Conservation (phyloP, 306 rosid genomes). For the Trichosanthes truncata region DNA sequence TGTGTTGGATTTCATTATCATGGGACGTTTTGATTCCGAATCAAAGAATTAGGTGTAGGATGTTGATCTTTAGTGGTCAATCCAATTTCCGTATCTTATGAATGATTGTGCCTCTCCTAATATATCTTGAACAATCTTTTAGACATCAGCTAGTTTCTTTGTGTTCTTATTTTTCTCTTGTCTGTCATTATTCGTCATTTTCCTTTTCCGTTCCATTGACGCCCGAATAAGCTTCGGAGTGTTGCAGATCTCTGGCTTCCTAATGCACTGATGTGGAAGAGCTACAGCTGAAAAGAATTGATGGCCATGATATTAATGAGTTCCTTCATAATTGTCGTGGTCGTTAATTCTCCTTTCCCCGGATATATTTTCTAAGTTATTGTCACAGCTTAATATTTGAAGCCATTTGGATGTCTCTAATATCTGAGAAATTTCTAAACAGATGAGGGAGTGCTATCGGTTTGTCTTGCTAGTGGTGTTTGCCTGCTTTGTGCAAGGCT, state of each 20-base stretch:
- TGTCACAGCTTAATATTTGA: background rate
- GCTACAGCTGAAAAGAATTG: background rate
- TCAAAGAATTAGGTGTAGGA: background rate
- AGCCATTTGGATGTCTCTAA: background rate
- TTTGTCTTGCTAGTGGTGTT: constrained; percentile 43
- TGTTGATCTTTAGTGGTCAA: background rate
- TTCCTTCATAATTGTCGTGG: background rate
- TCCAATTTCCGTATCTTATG: background rate
- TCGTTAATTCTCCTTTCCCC: background rate
- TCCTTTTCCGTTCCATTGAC: background rate
- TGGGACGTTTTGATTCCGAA: background rate
- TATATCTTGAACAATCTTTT: background rate
- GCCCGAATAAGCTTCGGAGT: background rate
- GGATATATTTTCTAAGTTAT: background rate
- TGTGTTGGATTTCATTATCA: background rate
- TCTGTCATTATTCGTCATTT: background rate
- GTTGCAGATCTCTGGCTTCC: background rate
- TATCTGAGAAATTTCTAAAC: constrained; percentile 9
- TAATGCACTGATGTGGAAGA: background rate
- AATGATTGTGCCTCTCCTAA: too few relatives aligned
- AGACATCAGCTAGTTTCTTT: background rate
- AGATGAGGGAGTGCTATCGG: constrained; percentile 44
- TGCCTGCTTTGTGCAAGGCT: constrained; percentile 25
- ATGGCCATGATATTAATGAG: background rate
- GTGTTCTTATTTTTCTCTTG: background rate